Percentiles rank a stretch among this genome's conserved stretches.
Conservation (phyloP, 768 basidiomycete genomes). For the Cystofilobasidium ferigula region DNA sequence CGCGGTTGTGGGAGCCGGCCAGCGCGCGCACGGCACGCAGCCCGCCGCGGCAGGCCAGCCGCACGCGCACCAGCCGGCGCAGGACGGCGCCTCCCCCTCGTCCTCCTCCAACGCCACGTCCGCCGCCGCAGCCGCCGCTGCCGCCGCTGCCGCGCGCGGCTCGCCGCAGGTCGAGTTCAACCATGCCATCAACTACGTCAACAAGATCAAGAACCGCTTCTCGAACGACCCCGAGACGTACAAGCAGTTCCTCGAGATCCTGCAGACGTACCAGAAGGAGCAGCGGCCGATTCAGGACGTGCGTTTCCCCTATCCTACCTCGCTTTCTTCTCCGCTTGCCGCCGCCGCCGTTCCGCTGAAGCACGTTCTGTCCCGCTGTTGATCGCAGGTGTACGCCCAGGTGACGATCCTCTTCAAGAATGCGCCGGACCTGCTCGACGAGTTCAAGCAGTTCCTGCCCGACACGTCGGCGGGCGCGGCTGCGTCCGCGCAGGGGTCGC, state of each 20-base stretch:
- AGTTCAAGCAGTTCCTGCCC: constrained; percentile 40
- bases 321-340: no score
- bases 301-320: no score
- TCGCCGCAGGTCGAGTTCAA: constrained; percentile 40
- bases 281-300: constrained; percentile 48
- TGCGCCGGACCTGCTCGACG: constrained; percentile 39
- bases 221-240: constrained; percentile 72
- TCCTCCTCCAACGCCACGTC: no score
- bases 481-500: constrained; percentile 27
- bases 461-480: constrained; percentile 30
- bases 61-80: no score
- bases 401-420: constrained; percentile 38
- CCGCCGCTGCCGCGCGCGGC: constrained; percentile 4
- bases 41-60: no score
- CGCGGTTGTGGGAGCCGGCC: no score
- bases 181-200: constrained; percentile 93
- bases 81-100: no score
- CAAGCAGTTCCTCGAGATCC: constrained; percentile 44
- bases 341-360: background rate
- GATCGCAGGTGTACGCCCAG: constrained; percentile 36
- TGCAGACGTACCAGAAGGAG: constrained; percentile 47
- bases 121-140: constrained; percentile 3
- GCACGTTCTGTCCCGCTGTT: background rate
- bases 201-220: constrained; percentile 93
- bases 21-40: no score